Percentiles rank a stretch among this genome's conserved stretches.
phyloP scores from a whole-genome alignment of 2,329 filamentous ascomycete species.

The Botrytis medusae region DNA sequence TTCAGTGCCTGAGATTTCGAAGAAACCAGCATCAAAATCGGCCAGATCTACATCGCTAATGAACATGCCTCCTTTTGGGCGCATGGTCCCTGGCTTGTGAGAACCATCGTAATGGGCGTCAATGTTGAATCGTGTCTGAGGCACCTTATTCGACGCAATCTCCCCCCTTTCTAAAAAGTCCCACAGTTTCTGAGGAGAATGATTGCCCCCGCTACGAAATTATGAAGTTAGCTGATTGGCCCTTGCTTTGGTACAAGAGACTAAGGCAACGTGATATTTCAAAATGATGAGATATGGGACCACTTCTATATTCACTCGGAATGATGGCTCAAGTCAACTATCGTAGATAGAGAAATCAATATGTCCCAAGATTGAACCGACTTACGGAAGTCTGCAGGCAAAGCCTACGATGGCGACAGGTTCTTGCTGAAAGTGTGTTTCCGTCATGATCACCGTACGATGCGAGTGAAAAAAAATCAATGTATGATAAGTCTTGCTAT shows the following conservation, averaged over 20 bases:
- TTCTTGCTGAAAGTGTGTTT: not conserved
- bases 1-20: conserved; percentile 42
- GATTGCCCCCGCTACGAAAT: not conserved
- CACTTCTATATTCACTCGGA: not conserved
- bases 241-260: conserved; percentile 23
- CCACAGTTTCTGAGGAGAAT: conserved; percentile 40
- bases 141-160: conserved; percentile 62
- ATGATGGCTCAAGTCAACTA: not conserved
- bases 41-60: conserved; percentile 40
- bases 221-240: conserved; percentile 26
- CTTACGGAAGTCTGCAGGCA: conserved; percentile 4
- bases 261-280: conserved; percentile 5
- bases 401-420: conserved; percentile 8
- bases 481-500: too few species aligned
- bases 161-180: conserved; percentile 62
- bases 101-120: conserved; percentile 64
- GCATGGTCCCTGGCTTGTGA: conserved; percentile 65
- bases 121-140: conserved; percentile 68
- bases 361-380: not conserved
- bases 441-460: not conserved
- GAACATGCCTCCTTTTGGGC: conserved; percentile 69
- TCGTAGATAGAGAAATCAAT: too few species aligned
- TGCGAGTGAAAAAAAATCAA: too few species aligned
- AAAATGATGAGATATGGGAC: not conserved
- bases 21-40: conserved; percentile 45